A percentile compares a stretch with the other conserved stretches of the same genome.
phyloP scores from a whole-genome alignment of 2,329 filamentous ascomycete species.

The Penicillium sp. region DNA sequence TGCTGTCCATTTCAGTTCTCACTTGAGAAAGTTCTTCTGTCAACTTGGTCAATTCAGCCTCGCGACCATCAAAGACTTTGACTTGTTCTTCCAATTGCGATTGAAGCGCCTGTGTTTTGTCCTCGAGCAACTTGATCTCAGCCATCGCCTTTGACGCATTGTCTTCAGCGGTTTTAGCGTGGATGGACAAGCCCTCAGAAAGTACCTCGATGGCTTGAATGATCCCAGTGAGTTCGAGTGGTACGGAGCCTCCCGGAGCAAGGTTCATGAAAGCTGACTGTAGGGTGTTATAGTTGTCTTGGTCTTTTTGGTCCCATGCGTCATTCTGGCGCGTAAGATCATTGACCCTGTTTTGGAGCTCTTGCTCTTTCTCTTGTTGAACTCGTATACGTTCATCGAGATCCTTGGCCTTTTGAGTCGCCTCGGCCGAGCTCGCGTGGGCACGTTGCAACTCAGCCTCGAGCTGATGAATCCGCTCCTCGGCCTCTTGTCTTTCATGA shows the following conservation, averaged over 20 bases:
- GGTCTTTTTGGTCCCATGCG: constrained; percentile 53
- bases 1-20: constrained; percentile 46
- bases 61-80: constrained; percentile 54
- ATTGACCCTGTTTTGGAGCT: constrained; percentile 42
- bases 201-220: constrained; percentile 61
- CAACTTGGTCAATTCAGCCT: constrained; percentile 54
- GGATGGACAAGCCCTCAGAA: constrained; percentile 61
- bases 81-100: constrained; percentile 57
- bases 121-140: constrained; percentile 63
- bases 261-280: constrained; percentile 62
- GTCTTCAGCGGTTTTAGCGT: constrained; percentile 60
- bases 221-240: constrained; percentile 59
- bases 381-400: constrained; percentile 59
- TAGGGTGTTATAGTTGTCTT: constrained; percentile 56
- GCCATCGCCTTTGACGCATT: constrained; percentile 61
- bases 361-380: constrained; percentile 52
- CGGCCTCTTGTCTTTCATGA: constrained; percentile 71
- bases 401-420: constrained; percentile 37
- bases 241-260: constrained; percentile 53
- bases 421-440: constrained; percentile 48
- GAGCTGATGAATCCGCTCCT: constrained; percentile 67
- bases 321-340: constrained; percentile 54
- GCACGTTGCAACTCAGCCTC: constrained; percentile 70
- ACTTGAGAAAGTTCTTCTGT: constrained; percentile 55
- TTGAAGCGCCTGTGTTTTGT: constrained; percentile 57